These are phyloP conservation scores for Ophiostoma triangulosporum DNA, from an alignment of 2,329 filamentous ascomycete genomes.

Conservation along the genomic window DNA sequence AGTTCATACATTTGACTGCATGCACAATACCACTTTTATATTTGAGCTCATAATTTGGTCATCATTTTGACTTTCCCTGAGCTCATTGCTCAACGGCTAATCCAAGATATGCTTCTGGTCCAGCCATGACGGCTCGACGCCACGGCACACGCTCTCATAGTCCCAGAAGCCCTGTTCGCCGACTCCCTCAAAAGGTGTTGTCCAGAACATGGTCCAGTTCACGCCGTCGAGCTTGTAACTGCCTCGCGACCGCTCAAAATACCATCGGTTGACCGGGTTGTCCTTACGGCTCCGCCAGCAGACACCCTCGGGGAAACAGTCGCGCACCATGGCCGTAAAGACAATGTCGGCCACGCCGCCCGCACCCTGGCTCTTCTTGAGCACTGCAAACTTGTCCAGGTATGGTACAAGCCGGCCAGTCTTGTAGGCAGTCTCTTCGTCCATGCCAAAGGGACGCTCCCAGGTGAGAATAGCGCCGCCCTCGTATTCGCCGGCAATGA, in stretches of 20 bases:
- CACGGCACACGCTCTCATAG: constrained; percentile 63
- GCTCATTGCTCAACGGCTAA: too few relatives aligned
- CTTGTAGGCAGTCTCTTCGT: constrained; percentile 38
- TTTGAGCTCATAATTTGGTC: too few relatives aligned
- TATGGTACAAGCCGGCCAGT: constrained; percentile 69
- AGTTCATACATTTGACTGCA: too few relatives aligned
- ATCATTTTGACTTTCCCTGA: too few relatives aligned
- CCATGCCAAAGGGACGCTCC: constrained; percentile 54
- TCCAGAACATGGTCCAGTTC: constrained; percentile 99
- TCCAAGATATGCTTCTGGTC: constrained; percentile 46
- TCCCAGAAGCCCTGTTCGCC: constrained; percentile 44
- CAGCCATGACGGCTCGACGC: constrained; percentile 49
- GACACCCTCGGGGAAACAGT: constrained; percentile 77
- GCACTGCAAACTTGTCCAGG: constrained; percentile 91
- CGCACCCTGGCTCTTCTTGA: constrained; percentile 75
- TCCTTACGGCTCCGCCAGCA: constrained; percentile 84
- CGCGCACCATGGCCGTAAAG: constrained; percentile 87
- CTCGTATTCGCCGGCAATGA: constrained; percentile 93
- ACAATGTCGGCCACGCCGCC: constrained; percentile 91
- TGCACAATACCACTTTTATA: too few relatives aligned
- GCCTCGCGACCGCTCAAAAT: constrained; percentile 80
- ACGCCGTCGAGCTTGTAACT: constrained; percentile 69
- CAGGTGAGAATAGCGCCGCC: constrained; percentile 90
- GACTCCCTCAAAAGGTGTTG: constrained; percentile 51
- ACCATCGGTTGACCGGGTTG: constrained; percentile 98